Evolutionary conservation across 805 yeast genomes (phyloP).

Genomic region (Candida insectalens): DNA sequence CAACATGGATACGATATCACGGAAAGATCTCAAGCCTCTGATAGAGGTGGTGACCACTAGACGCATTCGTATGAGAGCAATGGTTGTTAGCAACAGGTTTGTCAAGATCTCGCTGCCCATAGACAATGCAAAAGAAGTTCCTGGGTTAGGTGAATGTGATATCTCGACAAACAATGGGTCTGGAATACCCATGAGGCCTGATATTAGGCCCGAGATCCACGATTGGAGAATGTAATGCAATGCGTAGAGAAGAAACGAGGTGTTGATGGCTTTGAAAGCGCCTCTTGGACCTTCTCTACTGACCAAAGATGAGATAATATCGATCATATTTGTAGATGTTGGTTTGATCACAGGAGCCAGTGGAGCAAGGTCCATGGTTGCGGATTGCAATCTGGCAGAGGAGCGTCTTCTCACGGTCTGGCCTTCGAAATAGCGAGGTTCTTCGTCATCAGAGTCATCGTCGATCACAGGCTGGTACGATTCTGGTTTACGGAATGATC

Average conservation of each 20-base stretch:
- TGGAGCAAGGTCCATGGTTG: not conserved
- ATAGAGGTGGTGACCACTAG: conserved; percentile 49
- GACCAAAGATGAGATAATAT: conserved; percentile 51
- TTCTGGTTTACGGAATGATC: conserved; percentile 36
- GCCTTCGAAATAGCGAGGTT: conserved; percentile 11
- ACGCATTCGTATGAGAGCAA: conserved; percentile 72
- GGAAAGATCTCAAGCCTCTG: conserved; percentile 51
- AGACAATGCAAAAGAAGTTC: conserved; percentile 55
- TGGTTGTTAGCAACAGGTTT: conserved; percentile 64
- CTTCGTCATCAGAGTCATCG: conserved; percentile 25
- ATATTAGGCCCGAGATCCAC: conserved; percentile 83
- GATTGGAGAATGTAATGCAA: conserved; percentile 72
- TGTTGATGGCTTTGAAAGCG: conserved; percentile 63
- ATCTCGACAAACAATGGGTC: conserved; percentile 83
- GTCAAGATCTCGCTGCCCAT: conserved; percentile 66
- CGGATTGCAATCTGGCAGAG: conserved; percentile 1
- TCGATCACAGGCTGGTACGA: conserved; percentile 4
- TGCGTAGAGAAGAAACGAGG: conserved; percentile 71
- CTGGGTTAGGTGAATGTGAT: conserved; percentile 70
- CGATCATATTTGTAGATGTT: conserved; percentile 49
- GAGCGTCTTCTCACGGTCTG: not conserved
- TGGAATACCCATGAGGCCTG: conserved; percentile 74
- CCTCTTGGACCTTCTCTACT: conserved; percentile 68
- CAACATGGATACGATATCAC: conserved; percentile 50
- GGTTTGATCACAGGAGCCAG: conserved; percentile 34